Evolutionary conservation across 1,284 basidiomycete species (phyloP).

Genomic region (Psilocybe mexicana): DNA sequence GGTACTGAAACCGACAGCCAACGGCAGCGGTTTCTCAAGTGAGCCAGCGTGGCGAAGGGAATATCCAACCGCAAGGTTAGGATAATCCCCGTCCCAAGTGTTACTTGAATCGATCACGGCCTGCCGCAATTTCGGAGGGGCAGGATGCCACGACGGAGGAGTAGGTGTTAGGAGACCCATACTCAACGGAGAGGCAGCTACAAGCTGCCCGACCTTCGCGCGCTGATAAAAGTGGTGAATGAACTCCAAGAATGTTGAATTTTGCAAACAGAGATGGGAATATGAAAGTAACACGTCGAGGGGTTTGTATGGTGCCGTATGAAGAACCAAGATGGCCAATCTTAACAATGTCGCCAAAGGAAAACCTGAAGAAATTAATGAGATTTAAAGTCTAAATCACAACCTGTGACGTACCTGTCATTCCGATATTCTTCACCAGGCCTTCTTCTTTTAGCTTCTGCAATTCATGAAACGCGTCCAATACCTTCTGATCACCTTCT

Average conservation of each 20-base stretch:
- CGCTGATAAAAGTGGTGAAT: slow-evolving; percentile 60
- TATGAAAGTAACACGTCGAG: slow-evolving; percentile 86
- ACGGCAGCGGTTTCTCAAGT: slow-evolving; percentile 53
- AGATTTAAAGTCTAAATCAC: background rate
- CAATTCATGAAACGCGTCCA: slow-evolving; percentile 75
- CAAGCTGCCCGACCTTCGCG: slow-evolving; percentile 68
- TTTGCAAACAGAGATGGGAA: slow-evolving; percentile 87
- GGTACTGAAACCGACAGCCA: slow-evolving; percentile 76
- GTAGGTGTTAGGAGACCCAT: slow-evolving; percentile 84
- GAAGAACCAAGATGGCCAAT: slow-evolving; percentile 72
- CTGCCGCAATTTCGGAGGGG: slow-evolving; percentile 50
- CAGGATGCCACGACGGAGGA: slow-evolving; percentile 87
- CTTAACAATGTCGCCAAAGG: slow-evolving; percentile 90
- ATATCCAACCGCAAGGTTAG: slow-evolving; percentile 75
- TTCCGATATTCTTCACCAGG: slow-evolving; percentile 78
- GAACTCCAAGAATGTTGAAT: slow-evolving; percentile 65
- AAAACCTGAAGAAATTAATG: slow-evolving; percentile 56
- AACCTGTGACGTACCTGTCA: slow-evolving; percentile 59
- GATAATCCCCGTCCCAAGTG: slow-evolving; percentile 51
- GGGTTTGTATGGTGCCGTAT: slow-evolving; percentile 63
- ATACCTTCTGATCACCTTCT: slow-evolving; percentile 77
- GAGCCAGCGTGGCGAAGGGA: slow-evolving; percentile 57
- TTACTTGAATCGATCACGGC: slow-evolving; percentile 41
- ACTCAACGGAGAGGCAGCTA: slow-evolving; percentile 87
- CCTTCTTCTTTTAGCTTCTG: slow-evolving; percentile 80